Evolutionary conservation across 768 basidiomycete species (phyloP).

Genomic region (Hysterangium stoloniferum): DNA sequence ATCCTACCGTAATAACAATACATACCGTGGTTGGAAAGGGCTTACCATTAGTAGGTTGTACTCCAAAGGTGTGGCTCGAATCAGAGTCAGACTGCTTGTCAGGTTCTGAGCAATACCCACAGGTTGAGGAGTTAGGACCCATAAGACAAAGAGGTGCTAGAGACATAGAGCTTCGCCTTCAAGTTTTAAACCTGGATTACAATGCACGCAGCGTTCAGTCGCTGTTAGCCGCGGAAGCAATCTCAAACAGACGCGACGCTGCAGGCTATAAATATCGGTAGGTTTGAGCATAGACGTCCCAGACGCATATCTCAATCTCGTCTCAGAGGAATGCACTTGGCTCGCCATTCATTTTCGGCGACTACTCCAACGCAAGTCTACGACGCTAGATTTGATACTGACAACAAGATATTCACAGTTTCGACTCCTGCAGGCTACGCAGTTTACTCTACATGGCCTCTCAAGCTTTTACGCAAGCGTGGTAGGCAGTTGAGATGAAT

Average conservation of each 20-base stretch:
- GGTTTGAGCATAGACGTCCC: too few species aligned
- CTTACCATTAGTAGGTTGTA: not conserved
- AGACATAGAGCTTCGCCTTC: not conserved
- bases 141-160: not conserved
- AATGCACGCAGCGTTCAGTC: too few species aligned
- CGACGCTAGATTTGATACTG: conserved; percentile 74
- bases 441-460: conserved; percentile 68
- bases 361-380: conserved; percentile 68
- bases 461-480: conserved; percentile 73
- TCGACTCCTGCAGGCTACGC: conserved; percentile 78
- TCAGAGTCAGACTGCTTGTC: not conserved
- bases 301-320: too few species aligned
- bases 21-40: not conserved
- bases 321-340: conserved; percentile 71
- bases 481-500: conserved; percentile 37
- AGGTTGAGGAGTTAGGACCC: not conserved
- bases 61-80: conserved; percentile 2
- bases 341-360: conserved; percentile 73
- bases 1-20: too few species aligned
- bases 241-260: too few species aligned
- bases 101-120: conserved; percentile 9
- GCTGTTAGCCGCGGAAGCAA: too few species aligned
- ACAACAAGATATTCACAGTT: conserved; percentile 71
- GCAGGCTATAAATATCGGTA: too few species aligned
- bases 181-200: not conserved